These are phyloP conservation scores for Wickerhamiella domercqiae DNA, from an alignment of 805 yeast species.

Conservation along the genomic window DNA sequence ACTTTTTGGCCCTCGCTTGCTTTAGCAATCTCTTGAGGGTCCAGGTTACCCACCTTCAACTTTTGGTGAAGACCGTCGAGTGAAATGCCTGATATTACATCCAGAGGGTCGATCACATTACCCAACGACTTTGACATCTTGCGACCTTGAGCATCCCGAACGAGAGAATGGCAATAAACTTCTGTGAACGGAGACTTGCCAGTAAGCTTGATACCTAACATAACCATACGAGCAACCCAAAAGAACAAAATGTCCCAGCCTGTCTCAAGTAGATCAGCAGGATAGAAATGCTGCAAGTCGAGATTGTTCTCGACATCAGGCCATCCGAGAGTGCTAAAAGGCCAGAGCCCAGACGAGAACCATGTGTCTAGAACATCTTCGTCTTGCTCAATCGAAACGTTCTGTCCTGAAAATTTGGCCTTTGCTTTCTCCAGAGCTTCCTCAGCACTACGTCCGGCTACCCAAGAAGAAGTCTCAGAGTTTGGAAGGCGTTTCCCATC, in stretches of 20 bases:
- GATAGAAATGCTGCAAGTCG: conserved; percentile 68
- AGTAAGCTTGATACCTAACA: conserved; percentile 77
- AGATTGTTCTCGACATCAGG: conserved; percentile 47
- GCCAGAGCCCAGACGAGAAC: conserved; percentile 98
- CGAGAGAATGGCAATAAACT: conserved; percentile 95
- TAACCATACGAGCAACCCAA: conserved; percentile 97
- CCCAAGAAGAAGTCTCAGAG: conserved; percentile 64
- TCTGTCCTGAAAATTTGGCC: conserved; percentile 51
- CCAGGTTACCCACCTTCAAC: conserved; percentile 68
- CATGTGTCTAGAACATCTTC: conserved; percentile 98
- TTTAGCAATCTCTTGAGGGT: conserved; percentile 70
- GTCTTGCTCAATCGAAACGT: conserved; percentile 75
- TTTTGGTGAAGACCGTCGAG: conserved; percentile 67
- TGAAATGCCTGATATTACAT: conserved; percentile 79
- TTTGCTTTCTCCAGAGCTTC: conserved; percentile 80
- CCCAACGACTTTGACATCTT: conserved; percentile 96
- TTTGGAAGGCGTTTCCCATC: conserved; percentile 43
- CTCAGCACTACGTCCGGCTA: conserved; percentile 67
- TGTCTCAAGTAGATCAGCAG: conserved; percentile 89
- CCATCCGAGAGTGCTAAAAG: conserved; percentile 94
- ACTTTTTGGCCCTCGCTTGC: conserved; percentile 78
- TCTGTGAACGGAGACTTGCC: conserved; percentile 88
- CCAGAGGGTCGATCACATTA: conserved; percentile 90
- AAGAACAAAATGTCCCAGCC: conserved; percentile 99
- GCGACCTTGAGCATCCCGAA: conserved; percentile 98